Percentiles rank a stretch among this genome's conserved stretches.
These are phyloP conservation scores for Rhizopogon sp. DNA, from an alignment of 768 basidiomycete genomes.

Conservation along the genomic window DNA sequence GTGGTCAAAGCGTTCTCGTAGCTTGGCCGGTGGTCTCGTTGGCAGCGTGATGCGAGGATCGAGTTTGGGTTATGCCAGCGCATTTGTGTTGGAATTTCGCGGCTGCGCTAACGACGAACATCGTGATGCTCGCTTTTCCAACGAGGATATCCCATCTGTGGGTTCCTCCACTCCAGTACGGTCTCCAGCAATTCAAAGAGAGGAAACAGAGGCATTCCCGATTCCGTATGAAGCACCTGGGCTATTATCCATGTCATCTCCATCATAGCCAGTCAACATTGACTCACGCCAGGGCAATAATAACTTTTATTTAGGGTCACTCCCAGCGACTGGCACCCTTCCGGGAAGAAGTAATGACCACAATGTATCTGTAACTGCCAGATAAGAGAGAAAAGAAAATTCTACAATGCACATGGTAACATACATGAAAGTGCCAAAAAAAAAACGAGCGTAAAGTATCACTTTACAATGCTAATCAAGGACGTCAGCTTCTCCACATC, in stretches of 20 bases:
- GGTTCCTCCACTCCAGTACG: conserved; percentile 24
- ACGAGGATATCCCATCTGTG: conserved; percentile 14
- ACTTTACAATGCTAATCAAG: neutral
- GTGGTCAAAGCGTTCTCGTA: too few relatives aligned
- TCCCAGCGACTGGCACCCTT: conserved; percentile 48
- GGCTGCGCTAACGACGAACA: too few relatives aligned
- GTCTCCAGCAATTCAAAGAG: conserved; percentile 25
- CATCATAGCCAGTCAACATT: conserved; percentile 54
- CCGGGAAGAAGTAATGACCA: too few relatives aligned
- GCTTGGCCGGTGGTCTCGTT: too few relatives aligned
- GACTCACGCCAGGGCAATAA: conserved; percentile 20
- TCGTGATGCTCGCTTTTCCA: conserved; percentile 13
- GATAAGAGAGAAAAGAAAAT: too few relatives aligned
- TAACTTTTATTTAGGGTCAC: conserved; percentile 7
- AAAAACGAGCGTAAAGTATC: too few relatives aligned
- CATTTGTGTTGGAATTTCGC: too few relatives aligned
- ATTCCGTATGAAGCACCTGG: conserved; percentile 84
- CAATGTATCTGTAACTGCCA: too few relatives aligned
- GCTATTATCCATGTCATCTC: conserved; percentile 37
- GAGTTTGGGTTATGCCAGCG: too few relatives aligned
- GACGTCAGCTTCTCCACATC: conserved; percentile 3
- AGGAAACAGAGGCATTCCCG: conserved; percentile 72
- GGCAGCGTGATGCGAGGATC: too few relatives aligned
- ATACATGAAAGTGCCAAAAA: too few relatives aligned
- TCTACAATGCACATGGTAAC: too few relatives aligned